phyloP scores from a whole-genome alignment of 139 green algal species.

The Pleodorina starrii region DNA sequence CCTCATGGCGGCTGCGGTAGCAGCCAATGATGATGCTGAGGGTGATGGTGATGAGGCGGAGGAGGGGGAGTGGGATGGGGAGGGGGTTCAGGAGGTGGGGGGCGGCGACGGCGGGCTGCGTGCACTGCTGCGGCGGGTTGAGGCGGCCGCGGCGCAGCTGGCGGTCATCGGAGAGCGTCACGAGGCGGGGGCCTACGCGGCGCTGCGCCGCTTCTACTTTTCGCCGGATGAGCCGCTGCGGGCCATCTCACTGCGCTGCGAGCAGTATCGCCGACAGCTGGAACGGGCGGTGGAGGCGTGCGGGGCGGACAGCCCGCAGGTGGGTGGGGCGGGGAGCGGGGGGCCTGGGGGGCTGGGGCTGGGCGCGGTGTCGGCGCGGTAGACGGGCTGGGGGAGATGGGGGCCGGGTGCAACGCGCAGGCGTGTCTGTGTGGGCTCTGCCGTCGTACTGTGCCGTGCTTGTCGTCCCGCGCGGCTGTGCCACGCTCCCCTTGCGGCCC shows the following conservation, averaged over 20 bases:
- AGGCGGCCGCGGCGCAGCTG: not conserved
- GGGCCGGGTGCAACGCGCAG: too few relatives aligned
- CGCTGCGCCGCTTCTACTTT: slow-evolving; percentile 15
- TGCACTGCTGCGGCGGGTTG: not conserved
- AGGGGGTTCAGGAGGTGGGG: too few relatives aligned
- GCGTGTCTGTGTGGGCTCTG: not conserved
- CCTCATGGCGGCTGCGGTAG: not conserved
- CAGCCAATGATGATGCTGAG: too few relatives aligned
- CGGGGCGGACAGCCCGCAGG: not conserved
- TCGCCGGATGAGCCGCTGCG: slow-evolving; percentile 6
- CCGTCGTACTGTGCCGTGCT: too few relatives aligned
- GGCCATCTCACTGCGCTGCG: not conserved
- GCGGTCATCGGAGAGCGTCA: not conserved
- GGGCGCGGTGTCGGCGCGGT: too few relatives aligned
- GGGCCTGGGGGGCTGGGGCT: too few relatives aligned
- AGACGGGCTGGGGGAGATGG: too few relatives aligned
- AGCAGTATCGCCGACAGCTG: slow-evolving; percentile 16
- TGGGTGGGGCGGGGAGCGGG: not conserved
- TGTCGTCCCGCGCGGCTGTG: too few relatives aligned
- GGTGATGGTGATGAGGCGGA: too few relatives aligned
- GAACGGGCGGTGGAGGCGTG: not conserved
- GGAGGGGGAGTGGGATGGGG: too few relatives aligned
- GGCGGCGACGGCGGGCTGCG: not conserved
- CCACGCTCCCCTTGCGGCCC: too few relatives aligned
- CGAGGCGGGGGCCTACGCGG: not conserved